A percentile compares a stretch with the other conserved stretches of the same genome.
Evolutionary conservation across 208 protist genomes (phyloP).

Genomic region (Trypanosoma vivax): DNA sequence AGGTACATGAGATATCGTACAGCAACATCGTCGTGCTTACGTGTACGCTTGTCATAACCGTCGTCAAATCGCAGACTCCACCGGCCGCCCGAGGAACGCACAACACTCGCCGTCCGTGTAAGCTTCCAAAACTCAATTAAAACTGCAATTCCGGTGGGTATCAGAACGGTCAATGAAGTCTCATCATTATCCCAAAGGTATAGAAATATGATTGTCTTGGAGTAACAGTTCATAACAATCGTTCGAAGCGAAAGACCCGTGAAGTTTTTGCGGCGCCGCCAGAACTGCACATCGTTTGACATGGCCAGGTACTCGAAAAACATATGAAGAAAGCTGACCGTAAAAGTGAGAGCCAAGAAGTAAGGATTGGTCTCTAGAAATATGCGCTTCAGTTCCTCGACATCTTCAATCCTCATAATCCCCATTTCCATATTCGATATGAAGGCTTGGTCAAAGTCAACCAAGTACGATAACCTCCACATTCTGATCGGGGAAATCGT

Average conservation of each 20-base stretch:
- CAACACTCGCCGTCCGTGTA: slow-evolving; percentile 65
- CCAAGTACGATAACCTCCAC: slow-evolving; percentile 69
- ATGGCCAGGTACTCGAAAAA: slow-evolving; percentile 99
- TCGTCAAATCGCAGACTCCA: slow-evolving; percentile 51
- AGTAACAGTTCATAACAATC: slow-evolving; percentile 92
- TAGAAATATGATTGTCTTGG: slow-evolving; percentile 95
- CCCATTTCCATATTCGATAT: slow-evolving; percentile 65
- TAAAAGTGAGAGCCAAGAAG: slow-evolving; percentile 90
- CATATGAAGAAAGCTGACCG: slow-evolving; percentile 95
- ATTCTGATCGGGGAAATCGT: slow-evolving; percentile 30
- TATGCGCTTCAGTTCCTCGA: slow-evolving; percentile 90
- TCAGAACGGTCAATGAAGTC: slow-evolving; percentile 90
- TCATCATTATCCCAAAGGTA: slow-evolving; percentile 96
- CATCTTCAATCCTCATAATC: slow-evolving; percentile 31
- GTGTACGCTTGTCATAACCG: slow-evolving; percentile 73
- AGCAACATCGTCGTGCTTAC: slow-evolving; percentile 87
- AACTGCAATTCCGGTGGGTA: slow-evolving; percentile 81
- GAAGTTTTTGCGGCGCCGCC: slow-evolving; percentile 88
- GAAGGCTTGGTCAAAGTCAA: slow-evolving; percentile 81
- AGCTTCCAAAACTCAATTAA: slow-evolving; percentile 97
- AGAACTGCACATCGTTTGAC: slow-evolving; percentile 94
- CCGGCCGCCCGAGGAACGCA: slow-evolving; percentile 16
- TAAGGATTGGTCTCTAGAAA: slow-evolving; percentile 94
- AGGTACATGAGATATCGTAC: slow-evolving; percentile 92
- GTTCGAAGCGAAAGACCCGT: slow-evolving; percentile 94